Conservation (phyloP, 371 early-diverging fungal genomes). For the Saksenaea oblongispora region DNA sequence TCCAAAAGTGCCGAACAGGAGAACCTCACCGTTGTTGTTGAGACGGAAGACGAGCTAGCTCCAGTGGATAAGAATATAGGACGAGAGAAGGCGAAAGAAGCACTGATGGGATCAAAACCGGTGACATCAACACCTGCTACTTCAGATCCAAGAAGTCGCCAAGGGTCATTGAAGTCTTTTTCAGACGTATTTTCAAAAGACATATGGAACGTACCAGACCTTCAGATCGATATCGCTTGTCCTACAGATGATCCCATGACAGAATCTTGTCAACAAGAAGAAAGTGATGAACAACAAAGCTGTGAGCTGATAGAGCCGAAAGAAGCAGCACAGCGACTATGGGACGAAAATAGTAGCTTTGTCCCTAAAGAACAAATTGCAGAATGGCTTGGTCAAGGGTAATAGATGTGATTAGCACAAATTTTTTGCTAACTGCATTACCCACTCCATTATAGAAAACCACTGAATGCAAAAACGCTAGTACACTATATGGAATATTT, state of each 20-base stretch:
- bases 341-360: slow-evolving; percentile 44
- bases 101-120: slow-evolving; percentile 6
- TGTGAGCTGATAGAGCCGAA: slow-evolving; percentile 17
- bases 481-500: slow-evolving; percentile 73
- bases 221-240: not conserved
- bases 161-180: not conserved
- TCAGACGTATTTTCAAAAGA: not conserved
- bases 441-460: slow-evolving; percentile 21
- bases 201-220: not conserved
- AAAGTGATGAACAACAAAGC: not conserved
- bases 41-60: slow-evolving; percentile 8
- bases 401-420: slow-evolving; percentile 1
- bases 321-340: slow-evolving; percentile 33
- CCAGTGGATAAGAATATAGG: slow-evolving; percentile 1
- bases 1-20: slow-evolving; percentile 5
- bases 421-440: not conserved
- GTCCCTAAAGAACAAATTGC: slow-evolving; percentile 44
- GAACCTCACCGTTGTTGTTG: not conserved
- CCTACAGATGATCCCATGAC: not conserved
- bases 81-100: slow-evolving; percentile 11
- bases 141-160: not conserved
- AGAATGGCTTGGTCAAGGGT: slow-evolving; percentile 54
- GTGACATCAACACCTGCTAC: not conserved
- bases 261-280: not conserved
- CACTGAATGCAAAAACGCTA: slow-evolving; percentile 60